Conservation (phyloP, 345 rosid genomes). For the Crucihimalaya himalaica region DNA sequence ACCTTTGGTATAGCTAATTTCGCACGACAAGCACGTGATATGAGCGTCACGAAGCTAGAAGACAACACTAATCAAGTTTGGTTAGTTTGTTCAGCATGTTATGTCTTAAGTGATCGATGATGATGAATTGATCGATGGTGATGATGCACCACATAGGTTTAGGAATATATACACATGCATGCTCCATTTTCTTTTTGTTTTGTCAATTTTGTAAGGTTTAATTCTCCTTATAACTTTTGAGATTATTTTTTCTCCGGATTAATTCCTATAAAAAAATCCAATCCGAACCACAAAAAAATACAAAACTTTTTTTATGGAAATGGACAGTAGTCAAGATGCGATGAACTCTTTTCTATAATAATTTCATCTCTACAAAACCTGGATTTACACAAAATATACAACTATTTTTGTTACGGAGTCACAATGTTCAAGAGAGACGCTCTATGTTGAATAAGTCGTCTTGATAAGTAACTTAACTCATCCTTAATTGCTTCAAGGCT, state of each 20-base stretch:
- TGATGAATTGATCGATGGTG: constrained; percentile 14
- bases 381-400: constrained; percentile 26
- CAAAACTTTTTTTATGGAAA: neutral
- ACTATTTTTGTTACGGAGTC: constrained; percentile 27
- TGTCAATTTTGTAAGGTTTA: neutral
- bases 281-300: neutral
- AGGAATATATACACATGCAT: constrained; percentile 19
- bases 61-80: constrained; percentile 17
- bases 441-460: constrained; percentile 48
- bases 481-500: constrained; percentile 48
- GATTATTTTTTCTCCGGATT: neutral
- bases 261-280: neutral
- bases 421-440: constrained; percentile 55
- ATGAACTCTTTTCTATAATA: constrained; percentile 6
- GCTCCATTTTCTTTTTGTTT: neutral
- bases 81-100: constrained; percentile 19
- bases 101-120: constrained; percentile 7
- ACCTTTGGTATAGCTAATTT: neutral
- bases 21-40: constrained; percentile 29
- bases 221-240: neutral
- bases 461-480: constrained; percentile 47
- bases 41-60: neutral
- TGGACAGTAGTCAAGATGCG: neutral
- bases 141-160: constrained; percentile 23
- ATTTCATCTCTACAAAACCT: constrained; percentile 10